Evolutionary conservation across 1,284 basidiomycete genomes (phyloP), one percentile per base, ranked within the genome.

Genomic region (Irpex lacteus): DNA sequence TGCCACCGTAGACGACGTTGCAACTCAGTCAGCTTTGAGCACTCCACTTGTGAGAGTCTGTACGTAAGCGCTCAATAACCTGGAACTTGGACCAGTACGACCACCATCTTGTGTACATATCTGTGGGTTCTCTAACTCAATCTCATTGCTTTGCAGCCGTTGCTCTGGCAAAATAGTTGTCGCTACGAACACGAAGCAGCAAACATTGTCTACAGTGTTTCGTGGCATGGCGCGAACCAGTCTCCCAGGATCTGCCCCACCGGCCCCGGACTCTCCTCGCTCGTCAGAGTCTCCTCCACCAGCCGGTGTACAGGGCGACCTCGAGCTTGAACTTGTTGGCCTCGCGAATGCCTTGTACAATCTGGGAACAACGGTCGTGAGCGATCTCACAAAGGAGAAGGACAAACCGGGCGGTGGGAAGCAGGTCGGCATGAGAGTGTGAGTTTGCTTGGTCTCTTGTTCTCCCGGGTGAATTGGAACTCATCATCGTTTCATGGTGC

Each of bases 281-380:
- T 80, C 84, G 9, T 88, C 88, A 0, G 84, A 90, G 71, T 90
- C 90, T 15, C 88, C 90, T 34, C 81, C 86, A 0, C 90, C 90
- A 3, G 70, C 80, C 2, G 90, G 90, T 1, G 52, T 76, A 0
- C 89, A 91, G 69, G 90, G 90, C 15, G 90, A 92, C 69, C 73
- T 92, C 8, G 90, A 92, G 70, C 75, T 90, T n/a, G 90, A 92
- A 72, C 73, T 92, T 0, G 75, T 90, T 37, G 89, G 86, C 0
- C 85, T 92, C 7, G 89, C 88, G 13, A 88, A 89, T 64, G 86
- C 87, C 1, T 75, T 92, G 21, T 92, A 92, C 71, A 90, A 92
- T 67, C 78, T 92, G 4, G 90, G 90, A 15, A 90, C 89, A 5
- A 91, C 90, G 0, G 89, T 91, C 13, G 86, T 92, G 68, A 89